These are phyloP conservation scores for Amphicarpaea edgeworthii DNA, from an alignment of 306 rosid genomes.

Conservation along the genomic window DNA sequence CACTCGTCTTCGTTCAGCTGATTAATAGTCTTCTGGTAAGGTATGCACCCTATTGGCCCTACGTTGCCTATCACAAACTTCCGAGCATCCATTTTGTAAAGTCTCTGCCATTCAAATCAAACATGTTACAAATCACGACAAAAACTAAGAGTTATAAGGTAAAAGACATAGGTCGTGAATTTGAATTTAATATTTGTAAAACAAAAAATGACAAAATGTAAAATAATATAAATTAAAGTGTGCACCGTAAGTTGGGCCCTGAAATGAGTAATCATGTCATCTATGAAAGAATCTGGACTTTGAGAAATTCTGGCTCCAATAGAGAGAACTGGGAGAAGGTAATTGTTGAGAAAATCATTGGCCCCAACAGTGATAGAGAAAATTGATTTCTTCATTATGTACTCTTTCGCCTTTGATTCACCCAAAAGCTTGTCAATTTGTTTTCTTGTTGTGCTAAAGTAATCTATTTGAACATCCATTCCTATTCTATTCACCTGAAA, in stretches of 20 bases:
- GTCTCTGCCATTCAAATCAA: constrained; percentile 61
- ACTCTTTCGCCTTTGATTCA: constrained; percentile 66
- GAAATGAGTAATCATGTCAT: constrained; percentile 79
- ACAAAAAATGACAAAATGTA: no score
- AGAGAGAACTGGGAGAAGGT: constrained; percentile 88
- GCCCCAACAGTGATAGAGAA: constrained; percentile 83
- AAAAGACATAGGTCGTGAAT: no score
- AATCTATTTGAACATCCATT: constrained; percentile 90
- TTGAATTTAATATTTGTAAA: no score
- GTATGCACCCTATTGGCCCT: constrained; percentile 96
- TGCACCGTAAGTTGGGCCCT: constrained; percentile 74
- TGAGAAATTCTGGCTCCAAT: constrained; percentile 84
- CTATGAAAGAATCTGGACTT: constrained; percentile 75
- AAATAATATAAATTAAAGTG: neutral
- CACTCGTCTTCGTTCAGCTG: constrained; percentile 74
- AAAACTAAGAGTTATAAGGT: no score
- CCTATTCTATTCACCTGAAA: constrained; percentile 87
- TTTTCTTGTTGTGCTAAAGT: constrained; percentile 79
- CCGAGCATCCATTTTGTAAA: constrained; percentile 81
- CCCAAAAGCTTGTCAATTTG: constrained; percentile 73
- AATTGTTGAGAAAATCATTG: constrained; percentile 91
- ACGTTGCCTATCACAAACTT: constrained; percentile 88
- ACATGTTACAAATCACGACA: neutral
- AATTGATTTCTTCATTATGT: constrained; percentile 66
- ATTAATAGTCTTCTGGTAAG: constrained; percentile 87